Evolutionary conservation across 306 rosid genomes (phyloP), one percentile per base, ranked within the genome.

Genomic region (Glycine tomentella): DNA sequence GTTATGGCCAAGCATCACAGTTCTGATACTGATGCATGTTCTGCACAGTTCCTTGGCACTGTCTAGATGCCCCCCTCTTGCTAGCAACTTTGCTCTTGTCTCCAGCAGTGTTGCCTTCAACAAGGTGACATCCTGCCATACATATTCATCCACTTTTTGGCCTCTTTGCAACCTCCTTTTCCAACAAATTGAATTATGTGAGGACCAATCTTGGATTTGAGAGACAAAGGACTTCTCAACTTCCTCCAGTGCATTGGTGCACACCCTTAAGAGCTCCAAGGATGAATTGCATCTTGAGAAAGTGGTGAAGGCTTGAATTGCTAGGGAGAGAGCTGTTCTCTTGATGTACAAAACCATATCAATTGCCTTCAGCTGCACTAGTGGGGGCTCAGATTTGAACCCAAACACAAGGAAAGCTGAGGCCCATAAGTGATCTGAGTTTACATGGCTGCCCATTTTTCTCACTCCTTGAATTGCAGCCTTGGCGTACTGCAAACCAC

Each of bases 61-160:
- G 78, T 94, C 98, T 3, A 92, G 83, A 66, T 89, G 88, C 34
- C 97, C 97, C 1, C 97, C 97, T 76, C 95, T 80, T 3, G 92
- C 86, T 38, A 92, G 75, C 87, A 94, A 84, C 83, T 92, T 94
- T 0, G 97, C 97, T 77, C 97, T 86, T 3, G 93, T 94, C 88
- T 94, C 98, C 57, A 94, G 90, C 14, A 92, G 58, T 48, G 94
- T 91, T 14, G 98, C 97, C 85, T 92, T 94, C 77, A 92, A 75
- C 53, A 94, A 78, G 3, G 97, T 92, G 64, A 92, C 97, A 50
- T 94, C 97, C 58, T 94, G 98, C 98, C 98, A 94, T 45, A 92
- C 97, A 52, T 88, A 92, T 49, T 92, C 97, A 56, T 94, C 97
- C 34, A 90, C 93, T 77, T 88, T 85, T 45, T 89, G 92, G 51